Percentiles rank a stretch among this genome's conserved stretches.
phyloP scores from a whole-genome alignment of 352 stramenopile genomes.

The Saprolegnia parasitica region DNA sequence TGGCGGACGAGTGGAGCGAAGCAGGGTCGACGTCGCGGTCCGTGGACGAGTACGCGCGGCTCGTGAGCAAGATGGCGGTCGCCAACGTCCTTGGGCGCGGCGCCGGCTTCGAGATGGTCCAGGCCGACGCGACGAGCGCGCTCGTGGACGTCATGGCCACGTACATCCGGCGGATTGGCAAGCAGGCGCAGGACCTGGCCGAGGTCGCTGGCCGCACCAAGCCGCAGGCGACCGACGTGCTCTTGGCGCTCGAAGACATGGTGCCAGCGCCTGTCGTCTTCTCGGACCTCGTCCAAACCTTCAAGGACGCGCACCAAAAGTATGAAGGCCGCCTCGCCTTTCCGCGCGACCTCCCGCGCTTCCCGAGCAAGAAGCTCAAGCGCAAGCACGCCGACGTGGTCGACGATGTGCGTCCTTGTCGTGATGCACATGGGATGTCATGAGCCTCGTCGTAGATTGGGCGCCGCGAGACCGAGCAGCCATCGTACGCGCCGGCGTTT shows the following conservation, averaged over 20 bases:
- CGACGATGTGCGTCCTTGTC: constrained; percentile 33
- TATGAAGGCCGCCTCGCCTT: constrained; percentile 44
- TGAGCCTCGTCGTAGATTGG: constrained; percentile 40
- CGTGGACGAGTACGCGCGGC: constrained; percentile 38
- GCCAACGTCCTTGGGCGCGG: constrained; percentile 42
- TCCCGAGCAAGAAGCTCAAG: constrained; percentile 42
- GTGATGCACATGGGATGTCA: neutral
- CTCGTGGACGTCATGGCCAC: constrained; percentile 50
- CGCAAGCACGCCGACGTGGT: constrained; percentile 46
- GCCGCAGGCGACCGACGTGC: constrained; percentile 44
- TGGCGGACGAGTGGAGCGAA: constrained; percentile 24
- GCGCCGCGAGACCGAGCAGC: constrained; percentile 42
- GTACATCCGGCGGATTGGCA: constrained; percentile 55
- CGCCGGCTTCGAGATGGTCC: constrained; percentile 51
- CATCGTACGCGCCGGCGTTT: constrained; percentile 48
- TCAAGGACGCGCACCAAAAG: constrained; percentile 36
- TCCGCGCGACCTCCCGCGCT: constrained; percentile 47
- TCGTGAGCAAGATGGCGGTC: constrained; percentile 47
- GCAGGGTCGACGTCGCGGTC: constrained; percentile 4
- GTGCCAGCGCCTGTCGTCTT: constrained; percentile 42
- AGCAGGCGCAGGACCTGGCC: constrained; percentile 45
- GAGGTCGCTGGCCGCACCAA: constrained; percentile 52
- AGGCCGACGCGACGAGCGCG: constrained; percentile 46
- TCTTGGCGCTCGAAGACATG: constrained; percentile 46
- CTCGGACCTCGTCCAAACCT: constrained; percentile 45